Evolutionary conservation across 1,284 basidiomycete genomes (phyloP).

Genomic region (Farysia itapuensis): DNA sequence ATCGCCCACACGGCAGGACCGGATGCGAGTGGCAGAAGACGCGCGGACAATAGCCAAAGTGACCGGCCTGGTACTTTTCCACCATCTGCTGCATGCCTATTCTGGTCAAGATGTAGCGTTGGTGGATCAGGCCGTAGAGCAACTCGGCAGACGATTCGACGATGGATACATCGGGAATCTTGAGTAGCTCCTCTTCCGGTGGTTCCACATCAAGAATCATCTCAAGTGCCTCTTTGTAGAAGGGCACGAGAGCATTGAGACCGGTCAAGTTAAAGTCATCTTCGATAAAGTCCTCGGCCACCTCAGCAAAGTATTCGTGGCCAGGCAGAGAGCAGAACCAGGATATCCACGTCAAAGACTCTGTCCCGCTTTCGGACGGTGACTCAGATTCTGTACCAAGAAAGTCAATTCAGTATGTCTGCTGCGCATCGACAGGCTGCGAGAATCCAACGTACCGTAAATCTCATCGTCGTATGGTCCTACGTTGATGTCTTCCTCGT

Average conservation of each 20-base stretch:
- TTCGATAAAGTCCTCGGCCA: slow-evolving; percentile 97
- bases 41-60: slow-evolving; percentile 92
- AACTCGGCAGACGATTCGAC: slow-evolving; percentile 97
- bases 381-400: slow-evolving; percentile 39
- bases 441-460: slow-evolving; percentile 18
- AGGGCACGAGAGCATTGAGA: slow-evolving; percentile 87
- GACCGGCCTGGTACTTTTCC: slow-evolving; percentile 89
- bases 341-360: slow-evolving; percentile 82
- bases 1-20: slow-evolving; percentile 91
- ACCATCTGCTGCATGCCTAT: slow-evolving; percentile 95
- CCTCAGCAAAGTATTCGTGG: slow-evolving; percentile 88
- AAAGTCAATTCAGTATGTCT: too few relatives aligned
- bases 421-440: not conserved
- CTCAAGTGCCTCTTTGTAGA: slow-evolving; percentile 99
- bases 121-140: slow-evolving; percentile 94
- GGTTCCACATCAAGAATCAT: slow-evolving; percentile 99
- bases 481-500: slow-evolving; percentile 33
- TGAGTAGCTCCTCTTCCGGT: slow-evolving; percentile 80
- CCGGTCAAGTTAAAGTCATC: slow-evolving; percentile 99
- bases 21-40: slow-evolving; percentile 88
- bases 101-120: slow-evolving; percentile 92
- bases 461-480: slow-evolving; percentile 36
- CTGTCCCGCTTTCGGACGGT: slow-evolving; percentile 52
- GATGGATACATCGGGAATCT: slow-evolving; percentile 83
- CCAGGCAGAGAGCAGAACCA: slow-evolving; percentile 99